phyloP scores from a whole-genome alignment of 75 land plant species.

The Picea sitchensis region DNA sequence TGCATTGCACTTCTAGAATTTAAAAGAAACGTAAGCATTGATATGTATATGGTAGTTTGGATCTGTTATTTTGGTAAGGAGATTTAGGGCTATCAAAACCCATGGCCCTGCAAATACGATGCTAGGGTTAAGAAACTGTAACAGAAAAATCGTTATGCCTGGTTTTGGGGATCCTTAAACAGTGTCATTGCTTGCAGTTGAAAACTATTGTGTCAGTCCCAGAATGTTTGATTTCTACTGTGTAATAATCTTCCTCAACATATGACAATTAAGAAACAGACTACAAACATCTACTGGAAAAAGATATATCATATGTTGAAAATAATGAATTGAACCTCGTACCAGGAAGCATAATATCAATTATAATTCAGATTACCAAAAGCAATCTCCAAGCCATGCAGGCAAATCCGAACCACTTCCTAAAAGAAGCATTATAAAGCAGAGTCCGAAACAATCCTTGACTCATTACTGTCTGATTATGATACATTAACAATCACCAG shows the following conservation, averaged over 20 bases:
- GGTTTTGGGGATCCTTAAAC: neutral
- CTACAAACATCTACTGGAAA: neutral
- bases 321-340: neutral
- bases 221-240: neutral
- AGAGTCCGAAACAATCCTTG: neutral
- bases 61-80: neutral
- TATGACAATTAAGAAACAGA: neutral
- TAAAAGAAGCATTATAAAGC: neutral
- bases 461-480: neutral
- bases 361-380: neutral
- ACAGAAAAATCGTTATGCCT: neutral
- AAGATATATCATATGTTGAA: neutral
- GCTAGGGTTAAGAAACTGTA: neutral
- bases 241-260: neutral
- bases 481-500: neutral
- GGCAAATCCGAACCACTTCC: neutral
- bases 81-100: neutral
- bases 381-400: neutral
- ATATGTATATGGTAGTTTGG: neutral
- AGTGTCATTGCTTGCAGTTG: neutral
- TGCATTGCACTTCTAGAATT: neutral
- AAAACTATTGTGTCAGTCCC: neutral
- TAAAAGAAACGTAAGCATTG: neutral
- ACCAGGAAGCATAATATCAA: neutral
- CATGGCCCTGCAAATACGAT: neutral